Base-by-base conservation (phyloP, 352 stramenopile species). In the Pythium brachiatum region DNA sequence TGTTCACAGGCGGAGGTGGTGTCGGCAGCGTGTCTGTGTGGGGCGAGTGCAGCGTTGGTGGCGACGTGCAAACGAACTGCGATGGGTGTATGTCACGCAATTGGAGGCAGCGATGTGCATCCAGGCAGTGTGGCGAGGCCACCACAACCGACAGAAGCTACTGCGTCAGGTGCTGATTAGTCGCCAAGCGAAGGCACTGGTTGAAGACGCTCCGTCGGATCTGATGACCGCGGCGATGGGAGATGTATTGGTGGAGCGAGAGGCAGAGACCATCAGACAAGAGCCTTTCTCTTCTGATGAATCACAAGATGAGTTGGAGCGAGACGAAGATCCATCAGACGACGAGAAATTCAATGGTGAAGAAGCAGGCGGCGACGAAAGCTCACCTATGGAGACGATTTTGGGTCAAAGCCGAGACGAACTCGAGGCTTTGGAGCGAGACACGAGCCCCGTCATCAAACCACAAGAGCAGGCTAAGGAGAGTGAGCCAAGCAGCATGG, bases 1-100 rank as follows among this genome's bases (percentile, higher is more conserved):
- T 70, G 47, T 78, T 20, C 60, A 25, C 4, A 46, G 61, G 9
- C 50, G 66, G 51, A 51, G 63, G 1, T 88, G 74, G 51, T 16
- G 20, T 3, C 46, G 23, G 6, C 26, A 62, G 1, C 62, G 50
- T 12, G 29, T 23, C 1, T 48, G 27, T 41, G 53, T 64, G 12
- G 23, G 20, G 5, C 57, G 50, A 18, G 13, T 89, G n/a, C 77
- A 88, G 48, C 65, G 53, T 7, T 90, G 81, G 81, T 90, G 77
- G 79, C 68, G 72, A 13, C 52, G 53, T 27, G 27, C 57, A 5
- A 63, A 50, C 9, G 56, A 43, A 15, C 18, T 59, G 21, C 60
- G 70, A 6, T 73, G 64, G 27, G 50, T 57, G 11, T 56, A 68
- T n/a, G 5, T 83, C 13, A 69, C 70, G 5, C 27, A 69, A 26